Evolutionary conservation across 768 basidiomycete genomes (phyloP).

Genomic region (Mycena olivaceomarginata): DNA sequence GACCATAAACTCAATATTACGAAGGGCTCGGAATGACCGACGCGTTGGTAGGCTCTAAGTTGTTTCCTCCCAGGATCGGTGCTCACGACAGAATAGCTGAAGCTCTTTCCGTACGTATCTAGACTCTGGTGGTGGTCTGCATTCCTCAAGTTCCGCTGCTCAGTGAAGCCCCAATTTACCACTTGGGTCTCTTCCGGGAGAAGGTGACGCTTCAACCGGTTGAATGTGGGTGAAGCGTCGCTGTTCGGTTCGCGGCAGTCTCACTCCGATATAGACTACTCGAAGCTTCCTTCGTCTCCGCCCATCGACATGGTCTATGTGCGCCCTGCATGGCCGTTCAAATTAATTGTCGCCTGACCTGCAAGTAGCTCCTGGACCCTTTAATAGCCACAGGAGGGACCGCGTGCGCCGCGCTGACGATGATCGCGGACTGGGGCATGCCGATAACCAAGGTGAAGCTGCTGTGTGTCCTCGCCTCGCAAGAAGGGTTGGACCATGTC

Average conservation of each 20-base stretch:
- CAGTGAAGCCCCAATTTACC: slow-evolving; percentile 90
- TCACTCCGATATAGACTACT: slow-evolving; percentile 78
- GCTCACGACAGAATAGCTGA: slow-evolving; percentile 62
- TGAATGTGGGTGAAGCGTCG: slow-evolving; percentile 76
- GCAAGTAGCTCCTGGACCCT: slow-evolving; percentile 82
- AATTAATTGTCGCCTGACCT: not conserved
- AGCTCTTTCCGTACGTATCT: slow-evolving; percentile 85
- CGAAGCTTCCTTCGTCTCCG: slow-evolving; percentile 86
- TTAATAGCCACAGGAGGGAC: slow-evolving; percentile 97
- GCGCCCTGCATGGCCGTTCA: not conserved
- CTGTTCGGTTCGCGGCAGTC: slow-evolving; percentile 1
- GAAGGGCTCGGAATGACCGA: slow-evolving; percentile 88
- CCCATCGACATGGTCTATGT: slow-evolving; percentile 88
- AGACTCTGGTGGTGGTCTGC: not conserved
- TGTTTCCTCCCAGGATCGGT: slow-evolving; percentile 9
- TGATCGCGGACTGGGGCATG: slow-evolving; percentile 92
- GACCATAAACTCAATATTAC: not conserved
- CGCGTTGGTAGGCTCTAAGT: slow-evolving; percentile 70
- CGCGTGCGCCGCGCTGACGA: slow-evolving; percentile 89
- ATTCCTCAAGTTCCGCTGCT: slow-evolving; percentile 14
- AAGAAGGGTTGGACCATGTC: slow-evolving; percentile 82
- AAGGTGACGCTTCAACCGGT: slow-evolving; percentile 93
- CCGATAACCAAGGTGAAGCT: slow-evolving; percentile 87
- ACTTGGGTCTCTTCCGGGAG: slow-evolving; percentile 93
- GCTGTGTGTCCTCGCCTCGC: slow-evolving; percentile 87